Evolutionary conservation across 148 eudicot genomes (phyloP).

Genomic region (Rheum nobile): DNA sequence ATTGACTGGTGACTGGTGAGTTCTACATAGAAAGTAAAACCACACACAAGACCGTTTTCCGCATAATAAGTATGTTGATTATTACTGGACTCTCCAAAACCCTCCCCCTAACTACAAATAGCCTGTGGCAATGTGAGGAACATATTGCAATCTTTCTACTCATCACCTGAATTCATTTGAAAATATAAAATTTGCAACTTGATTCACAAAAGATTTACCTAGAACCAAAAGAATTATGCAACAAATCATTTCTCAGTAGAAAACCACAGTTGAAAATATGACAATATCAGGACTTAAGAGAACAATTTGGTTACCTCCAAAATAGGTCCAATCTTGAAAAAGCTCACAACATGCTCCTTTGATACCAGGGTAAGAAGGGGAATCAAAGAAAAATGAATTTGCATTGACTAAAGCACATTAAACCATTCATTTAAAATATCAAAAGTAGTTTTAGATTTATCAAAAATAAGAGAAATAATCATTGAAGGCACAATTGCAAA

Average conservation of each 20-base stretch:
- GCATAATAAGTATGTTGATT: background rate
- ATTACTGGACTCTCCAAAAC: background rate
- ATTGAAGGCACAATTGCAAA: conserved; percentile 40
- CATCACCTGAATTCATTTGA: background rate
- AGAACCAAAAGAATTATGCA: background rate
- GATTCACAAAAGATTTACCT: background rate
- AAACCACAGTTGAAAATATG: background rate
- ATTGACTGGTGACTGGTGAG: background rate
- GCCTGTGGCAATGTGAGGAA: background rate
- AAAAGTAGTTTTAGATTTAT: conserved; percentile 5
- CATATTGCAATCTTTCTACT: background rate
- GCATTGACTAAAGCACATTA: conserved; percentile 7
- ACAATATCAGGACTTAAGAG: background rate
- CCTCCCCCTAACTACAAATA: background rate
- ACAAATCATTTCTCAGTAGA: background rate
- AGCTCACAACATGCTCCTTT: conserved; percentile 2
- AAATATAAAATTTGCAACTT: no score
- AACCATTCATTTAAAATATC: conserved; percentile 6
- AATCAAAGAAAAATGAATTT: conserved; percentile 3
- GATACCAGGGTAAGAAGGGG: conserved; percentile 9
- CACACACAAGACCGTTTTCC: no score
- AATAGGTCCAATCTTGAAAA: conserved; percentile 3
- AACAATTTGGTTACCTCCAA: background rate
- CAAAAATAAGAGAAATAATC: conserved; percentile 25
- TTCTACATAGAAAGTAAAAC: background rate